Base-by-base conservation (phyloP, 2,329 filamentous ascomycete species). In the Fusarium musae region DNA sequence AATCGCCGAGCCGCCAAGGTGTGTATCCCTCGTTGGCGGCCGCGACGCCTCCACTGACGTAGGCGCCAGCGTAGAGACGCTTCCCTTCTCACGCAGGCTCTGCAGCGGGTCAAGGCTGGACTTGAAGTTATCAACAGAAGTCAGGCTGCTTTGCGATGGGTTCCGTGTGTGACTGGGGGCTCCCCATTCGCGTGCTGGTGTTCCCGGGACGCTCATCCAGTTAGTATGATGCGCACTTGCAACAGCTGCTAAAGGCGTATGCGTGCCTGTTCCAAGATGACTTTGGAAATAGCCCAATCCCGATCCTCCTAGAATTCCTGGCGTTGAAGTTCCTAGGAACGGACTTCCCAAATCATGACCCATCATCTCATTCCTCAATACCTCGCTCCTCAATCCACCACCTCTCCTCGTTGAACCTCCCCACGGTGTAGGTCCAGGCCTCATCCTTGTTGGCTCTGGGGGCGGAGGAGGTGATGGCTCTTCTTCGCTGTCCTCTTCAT, bases 231-330 rank as follows among this genome's bases (percentile, higher is more conserved):
- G 84, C 32, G 92, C 93, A 44, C 93, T 92, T 26, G 93, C 93
- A 54, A 95, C 92, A 56, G 93, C 93, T 11, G 93, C 93, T 36
- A 96, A 86, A 47, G 93, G 93, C 32, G 93, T 96, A 70, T 93
- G 92, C 17, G 92, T 91, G 32, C 93, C 93, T 53, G 92, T 93
- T 13, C 91, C 89, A 9, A 96, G 86, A 74, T 95, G 93, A 23
- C 92, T 90, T 80, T 95, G 93, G 78, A 96, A 96, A 81, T 96
- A 96, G 80, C 92, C 92, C 77, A 96, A 86, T 75, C 93, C 95
- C 16, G 92, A 92, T 36, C 92, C 92, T 64, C 93, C 92, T 9
- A 92, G 87, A 50, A 92, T 88, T 2, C 90, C 90, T 5, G 89
- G 89, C 26, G 89, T 90, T n/a, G 87, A 84, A 77, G 86, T 86